Percentiles rank a stretch among this genome's conserved stretches.
Conservation (phyloP, 352 stramenopile species). For the Phytophthora capsici region DNA sequence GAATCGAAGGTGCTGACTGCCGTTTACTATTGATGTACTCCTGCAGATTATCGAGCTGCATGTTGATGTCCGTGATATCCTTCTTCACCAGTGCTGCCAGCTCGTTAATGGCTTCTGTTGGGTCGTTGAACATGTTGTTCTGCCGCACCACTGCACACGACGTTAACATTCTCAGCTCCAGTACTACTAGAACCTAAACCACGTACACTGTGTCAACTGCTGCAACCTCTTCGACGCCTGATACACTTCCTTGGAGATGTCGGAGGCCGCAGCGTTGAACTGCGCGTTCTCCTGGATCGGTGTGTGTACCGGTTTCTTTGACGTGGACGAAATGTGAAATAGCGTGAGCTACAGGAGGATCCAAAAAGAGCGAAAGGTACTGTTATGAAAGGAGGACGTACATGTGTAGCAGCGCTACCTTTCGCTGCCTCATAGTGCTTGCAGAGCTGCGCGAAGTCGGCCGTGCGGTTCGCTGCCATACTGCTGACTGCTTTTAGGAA, state of each 20-base stretch:
- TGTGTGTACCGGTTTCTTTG: conserved; percentile 50
- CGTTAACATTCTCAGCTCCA: not conserved
- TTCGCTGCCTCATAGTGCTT: conserved; percentile 53
- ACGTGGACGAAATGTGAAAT: not conserved
- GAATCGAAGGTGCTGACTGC: conserved; percentile 56
- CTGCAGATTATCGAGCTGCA: conserved; percentile 85
- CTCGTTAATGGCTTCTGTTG: conserved; percentile 85
- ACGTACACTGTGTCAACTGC: conserved; percentile 79
- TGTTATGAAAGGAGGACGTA: conserved; percentile 11
- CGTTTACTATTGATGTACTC: conserved; percentile 82
- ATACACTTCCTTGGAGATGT: conserved; percentile 86
- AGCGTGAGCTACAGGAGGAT: conserved; percentile 12
- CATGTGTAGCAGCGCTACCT: conserved; percentile 33
- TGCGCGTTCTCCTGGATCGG: conserved; percentile 76
- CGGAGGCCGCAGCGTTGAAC: conserved; percentile 81
- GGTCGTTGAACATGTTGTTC: conserved; percentile 92
- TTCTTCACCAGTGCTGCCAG: conserved; percentile 84
- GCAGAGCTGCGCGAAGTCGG: conserved; percentile 73
- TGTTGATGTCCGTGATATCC: conserved; percentile 88
- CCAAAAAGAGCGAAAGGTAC: not conserved
- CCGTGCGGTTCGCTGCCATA: conserved; percentile 77
- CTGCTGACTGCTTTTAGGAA: conserved; percentile 6
- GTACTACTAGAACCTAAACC: not conserved
- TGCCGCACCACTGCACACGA: conserved; percentile 72
- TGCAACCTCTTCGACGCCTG: conserved; percentile 83